A percentile compares a stretch with the other conserved stretches of the same genome.
phyloP scores from a whole-genome alignment of 345 rosid species.

The Gossypium rotundifolium region DNA sequence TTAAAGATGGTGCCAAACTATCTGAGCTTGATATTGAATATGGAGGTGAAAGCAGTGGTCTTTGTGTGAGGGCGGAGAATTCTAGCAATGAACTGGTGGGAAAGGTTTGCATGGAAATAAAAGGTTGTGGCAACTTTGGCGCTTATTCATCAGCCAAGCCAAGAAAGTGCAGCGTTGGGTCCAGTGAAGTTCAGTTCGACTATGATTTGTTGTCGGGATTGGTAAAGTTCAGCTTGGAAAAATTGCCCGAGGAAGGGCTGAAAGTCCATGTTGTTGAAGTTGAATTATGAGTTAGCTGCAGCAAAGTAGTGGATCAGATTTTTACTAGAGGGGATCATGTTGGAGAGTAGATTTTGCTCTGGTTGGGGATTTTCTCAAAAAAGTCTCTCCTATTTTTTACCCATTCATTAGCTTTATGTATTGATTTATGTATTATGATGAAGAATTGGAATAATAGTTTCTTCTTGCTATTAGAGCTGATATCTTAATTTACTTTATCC shows the following conservation, averaged over 20 bases:
- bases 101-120: conserved; percentile 47
- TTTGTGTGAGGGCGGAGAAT: conserved; percentile 23
- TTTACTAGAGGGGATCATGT: neutral
- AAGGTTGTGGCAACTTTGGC: conserved; percentile 78
- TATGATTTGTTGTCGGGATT: conserved; percentile 48
- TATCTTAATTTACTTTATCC: neutral
- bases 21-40: conserved; percentile 18
- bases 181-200: conserved; percentile 36
- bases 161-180: conserved; percentile 52
- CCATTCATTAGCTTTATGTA: neutral
- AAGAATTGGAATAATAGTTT: conserved; percentile 1
- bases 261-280: conserved; percentile 42
- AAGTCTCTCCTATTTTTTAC: conserved; percentile 6
- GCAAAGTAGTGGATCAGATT: neutral
- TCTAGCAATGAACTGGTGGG: conserved; percentile 35
- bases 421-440: neutral
- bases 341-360: neutral
- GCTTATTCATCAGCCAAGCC: conserved; percentile 69
- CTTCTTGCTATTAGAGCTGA: neutral
- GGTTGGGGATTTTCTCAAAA: neutral
- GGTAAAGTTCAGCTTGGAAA: conserved; percentile 37
- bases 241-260: conserved; percentile 42
- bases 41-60: conserved; percentile 8
- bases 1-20: conserved; percentile 16
- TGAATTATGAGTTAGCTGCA: conserved; percentile 20